Percentiles rank a stretch among this genome's conserved stretches.
phyloP scores from a whole-genome alignment of 2,329 filamentous ascomycete genomes.

The Raffaelea ambrosiae region DNA sequence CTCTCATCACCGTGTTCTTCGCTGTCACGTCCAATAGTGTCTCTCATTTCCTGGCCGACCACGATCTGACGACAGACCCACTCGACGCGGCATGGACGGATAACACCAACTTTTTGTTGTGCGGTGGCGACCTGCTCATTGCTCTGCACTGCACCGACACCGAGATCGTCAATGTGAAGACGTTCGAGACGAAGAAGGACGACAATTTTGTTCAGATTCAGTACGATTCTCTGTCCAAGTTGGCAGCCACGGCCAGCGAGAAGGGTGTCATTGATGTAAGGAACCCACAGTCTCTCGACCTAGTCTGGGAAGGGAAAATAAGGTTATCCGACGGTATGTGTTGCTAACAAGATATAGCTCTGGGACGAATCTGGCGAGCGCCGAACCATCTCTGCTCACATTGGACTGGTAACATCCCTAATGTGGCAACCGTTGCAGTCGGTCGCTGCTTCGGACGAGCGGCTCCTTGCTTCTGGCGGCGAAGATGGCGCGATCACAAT shows the following conservation, averaged over 20 bases:
- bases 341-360: slow-evolving; percentile 26
- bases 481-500: slow-evolving; percentile 56
- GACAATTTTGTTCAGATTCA: slow-evolving; percentile 47
- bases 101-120: slow-evolving; percentile 49
- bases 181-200: slow-evolving; percentile 44
- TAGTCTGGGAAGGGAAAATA: too few species aligned
- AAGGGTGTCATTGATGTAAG: slow-evolving; percentile 54
- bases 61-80: slow-evolving; percentile 41
- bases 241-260: slow-evolving; percentile 52
- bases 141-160: slow-evolving; percentile 38
- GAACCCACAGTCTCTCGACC: slow-evolving; percentile 6
- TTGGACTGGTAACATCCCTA: slow-evolving; percentile 48
- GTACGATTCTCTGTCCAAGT: slow-evolving; percentile 43
- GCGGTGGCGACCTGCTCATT: slow-evolving; percentile 46
- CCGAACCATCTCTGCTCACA: slow-evolving; percentile 49
- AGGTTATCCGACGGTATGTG: too few species aligned
- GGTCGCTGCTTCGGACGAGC: slow-evolving; percentile 33
- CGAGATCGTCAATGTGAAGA: slow-evolving; percentile 35
- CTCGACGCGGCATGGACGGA: slow-evolving; percentile 54
- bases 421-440: slow-evolving; percentile 50
- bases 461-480: slow-evolving; percentile 52
- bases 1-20: slow-evolving; percentile 48
- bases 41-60: slow-evolving; percentile 38
- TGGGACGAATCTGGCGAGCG: slow-evolving; percentile 47
- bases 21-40: slow-evolving; percentile 32